phyloP scores from a whole-genome alignment of 768 basidiomycete genomes.

The Megacollybia marginata region DNA sequence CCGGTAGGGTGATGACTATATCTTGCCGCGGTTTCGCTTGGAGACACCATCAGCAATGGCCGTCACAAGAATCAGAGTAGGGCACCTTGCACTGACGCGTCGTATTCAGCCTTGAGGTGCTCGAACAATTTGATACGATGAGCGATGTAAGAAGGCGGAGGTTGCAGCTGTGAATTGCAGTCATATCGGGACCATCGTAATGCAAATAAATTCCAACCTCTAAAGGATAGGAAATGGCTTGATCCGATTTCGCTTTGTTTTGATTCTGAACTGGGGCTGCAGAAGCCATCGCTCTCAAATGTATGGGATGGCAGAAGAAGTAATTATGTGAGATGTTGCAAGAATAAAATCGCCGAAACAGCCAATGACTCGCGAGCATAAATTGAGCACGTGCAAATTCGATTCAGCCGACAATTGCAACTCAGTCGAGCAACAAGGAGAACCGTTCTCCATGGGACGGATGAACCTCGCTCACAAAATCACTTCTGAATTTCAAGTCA shows the following conservation, averaged over 20 bases:
- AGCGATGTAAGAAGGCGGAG: conserved; percentile 81
- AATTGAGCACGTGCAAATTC: too few relatives aligned
- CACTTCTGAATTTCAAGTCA: too few relatives aligned
- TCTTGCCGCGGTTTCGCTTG: conserved; percentile 75
- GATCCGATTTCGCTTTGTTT: conserved; percentile 25
- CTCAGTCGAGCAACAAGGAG: too few relatives aligned
- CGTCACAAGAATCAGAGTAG: conserved; percentile 4
- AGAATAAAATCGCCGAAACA: too few relatives aligned
- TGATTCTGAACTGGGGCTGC: conserved; percentile 18
- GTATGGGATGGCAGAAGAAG: too few relatives aligned
- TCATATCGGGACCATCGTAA: conserved; percentile 1
- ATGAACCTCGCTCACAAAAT: too few relatives aligned
- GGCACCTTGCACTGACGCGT: conserved; percentile 70
- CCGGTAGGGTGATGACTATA: conserved; percentile 77
- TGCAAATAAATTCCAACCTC: conserved; percentile 38
- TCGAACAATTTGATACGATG: conserved; percentile 89
- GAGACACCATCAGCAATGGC: conserved; percentile 2
- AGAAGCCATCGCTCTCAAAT: too few relatives aligned
- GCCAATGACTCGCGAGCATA: too few relatives aligned
- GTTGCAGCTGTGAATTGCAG: conserved; percentile 52
- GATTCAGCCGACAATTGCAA: too few relatives aligned
- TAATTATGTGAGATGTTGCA: too few relatives aligned
- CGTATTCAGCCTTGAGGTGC: conserved; percentile 75
- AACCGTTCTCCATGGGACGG: too few relatives aligned
- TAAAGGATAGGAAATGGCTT: conserved; percentile 44